phyloP scores from a whole-genome alignment of 495 filamentous ascomycete species.

The Pyrenula massariospora region DNA sequence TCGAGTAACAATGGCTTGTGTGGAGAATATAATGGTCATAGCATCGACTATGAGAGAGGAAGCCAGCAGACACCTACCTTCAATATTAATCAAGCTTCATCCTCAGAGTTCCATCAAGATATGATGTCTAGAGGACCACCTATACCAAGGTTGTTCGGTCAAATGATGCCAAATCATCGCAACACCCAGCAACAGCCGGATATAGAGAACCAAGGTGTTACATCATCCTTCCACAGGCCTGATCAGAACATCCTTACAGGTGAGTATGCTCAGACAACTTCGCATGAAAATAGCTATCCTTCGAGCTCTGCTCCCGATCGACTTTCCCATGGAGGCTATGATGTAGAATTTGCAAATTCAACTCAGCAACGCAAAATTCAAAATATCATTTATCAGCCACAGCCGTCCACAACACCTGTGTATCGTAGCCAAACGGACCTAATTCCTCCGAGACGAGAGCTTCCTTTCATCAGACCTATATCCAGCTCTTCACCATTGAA shows the following conservation, averaged over 20 bases:
- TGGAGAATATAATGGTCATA: no score
- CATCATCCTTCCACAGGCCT: no score
- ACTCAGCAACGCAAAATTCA: background rate
- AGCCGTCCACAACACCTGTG: slow-evolving; percentile 2
- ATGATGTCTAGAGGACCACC: no score
- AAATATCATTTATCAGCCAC: background rate
- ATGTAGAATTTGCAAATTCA: background rate
- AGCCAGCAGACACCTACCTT: no score
- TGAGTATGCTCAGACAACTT: no score
- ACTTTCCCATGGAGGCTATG: background rate
- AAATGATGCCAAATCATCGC: background rate
- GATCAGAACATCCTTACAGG: no score
- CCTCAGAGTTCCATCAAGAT: no score
- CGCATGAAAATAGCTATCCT: background rate
- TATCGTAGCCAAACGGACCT: background rate
- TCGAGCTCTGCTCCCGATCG: slow-evolving; percentile 1
- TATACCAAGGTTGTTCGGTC: no score
- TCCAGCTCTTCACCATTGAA: no score
- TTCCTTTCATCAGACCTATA: slow-evolving; percentile 17
- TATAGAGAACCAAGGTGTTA: background rate
- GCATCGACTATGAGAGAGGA: no score
- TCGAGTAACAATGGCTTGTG: no score
- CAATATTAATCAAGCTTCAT: no score
- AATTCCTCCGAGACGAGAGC: slow-evolving; percentile 21
- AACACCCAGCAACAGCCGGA: background rate